Evolutionary conservation across 345 rosid species (phyloP), one percentile per base, ranked within the genome.

Genomic region (Abelmoschus esculentus): DNA sequence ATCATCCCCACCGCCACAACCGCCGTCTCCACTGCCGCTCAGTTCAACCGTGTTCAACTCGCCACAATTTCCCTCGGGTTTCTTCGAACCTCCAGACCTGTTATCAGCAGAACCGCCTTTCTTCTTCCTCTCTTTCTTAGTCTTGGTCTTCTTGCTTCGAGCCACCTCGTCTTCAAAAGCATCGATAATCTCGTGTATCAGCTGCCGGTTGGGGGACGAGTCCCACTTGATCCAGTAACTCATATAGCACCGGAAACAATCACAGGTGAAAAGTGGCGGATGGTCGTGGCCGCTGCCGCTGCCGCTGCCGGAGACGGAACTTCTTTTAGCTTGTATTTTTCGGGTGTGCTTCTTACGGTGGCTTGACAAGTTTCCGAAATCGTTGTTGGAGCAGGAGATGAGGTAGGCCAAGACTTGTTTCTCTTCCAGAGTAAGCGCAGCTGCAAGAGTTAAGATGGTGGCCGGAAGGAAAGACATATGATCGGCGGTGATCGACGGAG

Each of bases 151-250:
- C 42, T 76, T 79, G 36, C 56, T 70, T 73, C 68, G 61, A 36
- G 61, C 53, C 62, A 84, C 72, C 17, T 70, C 78, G 3, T 86
- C 93, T 76, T 91, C 97, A 9, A 70, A 85, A 56, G 88, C 88
- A 68, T 92, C 98, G 70, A 89, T 84, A 73, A 89, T 86, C 67
- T 89, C 87, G 7, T 92, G 96, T 36, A 91, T 91, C 19, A 87
- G 85, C 69, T 91, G 83, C 18, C 93, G 83, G 60, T 83, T 87
- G 4, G 92, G 89, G 0, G 97, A 91, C 11, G 82, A 69, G 72
- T 87, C 97, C 97, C 97, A 91, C 70, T 87, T 75, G 72, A 81
- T 82, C 96, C 97, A 91, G 78, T 83, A 91, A 68, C 90, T 85
- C 77, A 78, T 86, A 71, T 91, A 91, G 67, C 97, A 91, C 71